Conservation (phyloP, 495 filamentous ascomycete genomes). For the Tuber indicum region DNA sequence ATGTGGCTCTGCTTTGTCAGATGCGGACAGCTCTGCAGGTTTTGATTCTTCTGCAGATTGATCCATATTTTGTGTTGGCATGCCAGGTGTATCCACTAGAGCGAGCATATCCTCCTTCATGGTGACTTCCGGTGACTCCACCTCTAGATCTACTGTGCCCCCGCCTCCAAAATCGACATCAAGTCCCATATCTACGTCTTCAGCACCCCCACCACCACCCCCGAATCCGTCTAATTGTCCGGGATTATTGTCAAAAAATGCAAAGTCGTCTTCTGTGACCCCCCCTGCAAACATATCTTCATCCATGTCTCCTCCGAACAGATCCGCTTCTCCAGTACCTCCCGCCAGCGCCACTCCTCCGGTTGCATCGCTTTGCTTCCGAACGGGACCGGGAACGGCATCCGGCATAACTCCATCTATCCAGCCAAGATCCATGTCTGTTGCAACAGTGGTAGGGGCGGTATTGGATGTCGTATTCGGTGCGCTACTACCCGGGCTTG, state of each 20-base stretch:
- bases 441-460: slow-evolving; percentile 14
- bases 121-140: slow-evolving; percentile 27
- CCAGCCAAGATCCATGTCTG: slow-evolving; percentile 40
- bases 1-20: slow-evolving; percentile 31
- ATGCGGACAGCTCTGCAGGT: not conserved
- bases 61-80: slow-evolving; percentile 18
- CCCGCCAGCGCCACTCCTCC: slow-evolving; percentile 25
- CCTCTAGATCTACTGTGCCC: slow-evolving; percentile 28
- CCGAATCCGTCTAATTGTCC: slow-evolving; percentile 31
- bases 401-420: slow-evolving; percentile 14
- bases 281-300: slow-evolving; percentile 37
- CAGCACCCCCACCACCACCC: slow-evolving; percentile 19
- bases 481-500: slow-evolving; percentile 14
- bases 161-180: slow-evolving; percentile 21
- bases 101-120: slow-evolving; percentile 21
- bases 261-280: slow-evolving; percentile 41
- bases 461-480: slow-evolving; percentile 14
- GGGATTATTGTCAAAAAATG: slow-evolving; percentile 40
- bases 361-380: slow-evolving; percentile 32
- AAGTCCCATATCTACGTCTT: slow-evolving; percentile 34
- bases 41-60: slow-evolving; percentile 9
- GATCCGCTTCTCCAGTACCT: slow-evolving; percentile 27
- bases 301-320: slow-evolving; percentile 40
- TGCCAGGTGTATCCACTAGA: slow-evolving; percentile 21
- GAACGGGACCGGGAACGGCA: slow-evolving; percentile 12